These are phyloP conservation scores for Wickerhamomyces hampshirensis DNA, from an alignment of 805 yeast genomes.

Conservation along the genomic window DNA sequence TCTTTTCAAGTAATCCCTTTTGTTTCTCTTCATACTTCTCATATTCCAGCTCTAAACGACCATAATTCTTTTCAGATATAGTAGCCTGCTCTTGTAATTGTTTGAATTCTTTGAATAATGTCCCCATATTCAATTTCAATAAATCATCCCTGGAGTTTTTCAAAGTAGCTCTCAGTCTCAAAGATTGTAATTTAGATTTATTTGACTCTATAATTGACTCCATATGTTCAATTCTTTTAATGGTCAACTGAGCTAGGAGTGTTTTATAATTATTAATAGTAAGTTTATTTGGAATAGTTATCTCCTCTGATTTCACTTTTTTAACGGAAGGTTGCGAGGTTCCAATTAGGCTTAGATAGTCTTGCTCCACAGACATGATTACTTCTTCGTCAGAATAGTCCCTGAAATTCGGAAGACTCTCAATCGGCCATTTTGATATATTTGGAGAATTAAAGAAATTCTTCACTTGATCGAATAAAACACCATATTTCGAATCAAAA, in stretches of 20 bases:
- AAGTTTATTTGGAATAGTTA: slow-evolving; percentile 15
- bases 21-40: slow-evolving; percentile 13
- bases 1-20: slow-evolving; percentile 4
- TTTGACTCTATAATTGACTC: slow-evolving; percentile 21
- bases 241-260: slow-evolving; percentile 32
- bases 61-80: slow-evolving; percentile 16
- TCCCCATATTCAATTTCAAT: slow-evolving; percentile 36
- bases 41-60: slow-evolving; percentile 18
- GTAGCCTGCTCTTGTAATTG: slow-evolving; percentile 15
- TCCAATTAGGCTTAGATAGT: slow-evolving; percentile 5
- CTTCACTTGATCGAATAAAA: slow-evolving; percentile 3
- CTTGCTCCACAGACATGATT: slow-evolving; percentile 15
- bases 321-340: neutral
- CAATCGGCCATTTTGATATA: slow-evolving; percentile 6
- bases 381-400: slow-evolving; percentile 16
- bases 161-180: slow-evolving; percentile 34
- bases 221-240: slow-evolving; percentile 28
- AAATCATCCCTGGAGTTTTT: slow-evolving; percentile 37
- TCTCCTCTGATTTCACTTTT: slow-evolving; percentile 13
- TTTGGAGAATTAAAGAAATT: slow-evolving; percentile 12
- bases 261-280: slow-evolving; percentile 32
- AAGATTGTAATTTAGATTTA: slow-evolving; percentile 17
- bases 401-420: slow-evolving; percentile 12
- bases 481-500: slow-evolving; percentile 20
- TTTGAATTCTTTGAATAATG: slow-evolving; percentile 29